Conservation (phyloP, 1,284 basidiomycete genomes). For the Trametes versicolor region DNA sequence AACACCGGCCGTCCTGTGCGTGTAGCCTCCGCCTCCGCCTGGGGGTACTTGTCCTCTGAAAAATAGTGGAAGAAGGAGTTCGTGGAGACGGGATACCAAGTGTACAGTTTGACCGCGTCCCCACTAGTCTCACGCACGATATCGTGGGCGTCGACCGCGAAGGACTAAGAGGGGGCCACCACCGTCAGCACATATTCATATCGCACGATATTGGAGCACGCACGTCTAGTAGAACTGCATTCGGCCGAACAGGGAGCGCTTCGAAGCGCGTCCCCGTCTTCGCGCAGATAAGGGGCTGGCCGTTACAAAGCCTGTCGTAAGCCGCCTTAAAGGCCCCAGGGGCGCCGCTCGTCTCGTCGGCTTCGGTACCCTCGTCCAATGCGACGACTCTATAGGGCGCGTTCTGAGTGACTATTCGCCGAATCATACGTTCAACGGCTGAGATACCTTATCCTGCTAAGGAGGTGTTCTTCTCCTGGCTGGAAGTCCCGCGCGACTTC, state of each 20-base stretch:
- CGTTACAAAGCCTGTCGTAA: slow-evolving; percentile 8
- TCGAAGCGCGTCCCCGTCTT: slow-evolving; percentile 9
- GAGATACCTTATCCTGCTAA: background rate
- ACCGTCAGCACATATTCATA: background rate
- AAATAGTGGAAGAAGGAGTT: slow-evolving; percentile 13
- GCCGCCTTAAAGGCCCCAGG: slow-evolving; percentile 1
- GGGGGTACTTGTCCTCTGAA: slow-evolving; percentile 10
- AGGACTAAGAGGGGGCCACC: slow-evolving; percentile 15
- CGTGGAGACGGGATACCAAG: slow-evolving; percentile 23
- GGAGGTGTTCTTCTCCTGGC: slow-evolving; percentile 13
- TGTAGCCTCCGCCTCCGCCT: slow-evolving; percentile 2
- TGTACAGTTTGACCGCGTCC: slow-evolving; percentile 21
- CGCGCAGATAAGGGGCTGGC: slow-evolving; percentile 15
- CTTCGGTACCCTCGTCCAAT: background rate
- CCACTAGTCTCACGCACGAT: slow-evolving; percentile 9
- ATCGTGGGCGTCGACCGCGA: slow-evolving; percentile 17
- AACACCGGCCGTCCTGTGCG: background rate
- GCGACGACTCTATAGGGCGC: background rate
- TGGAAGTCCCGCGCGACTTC: slow-evolving; percentile 25
- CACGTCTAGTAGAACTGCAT: slow-evolving; percentile 8
- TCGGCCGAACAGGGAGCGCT: background rate
- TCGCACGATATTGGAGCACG: background rate
- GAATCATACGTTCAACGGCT: too few species aligned
- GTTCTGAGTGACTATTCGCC: too few species aligned
- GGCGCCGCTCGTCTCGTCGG: background rate